phyloP scores from a whole-genome alignment of 257 asterid species.

The Solanum chilense region DNA sequence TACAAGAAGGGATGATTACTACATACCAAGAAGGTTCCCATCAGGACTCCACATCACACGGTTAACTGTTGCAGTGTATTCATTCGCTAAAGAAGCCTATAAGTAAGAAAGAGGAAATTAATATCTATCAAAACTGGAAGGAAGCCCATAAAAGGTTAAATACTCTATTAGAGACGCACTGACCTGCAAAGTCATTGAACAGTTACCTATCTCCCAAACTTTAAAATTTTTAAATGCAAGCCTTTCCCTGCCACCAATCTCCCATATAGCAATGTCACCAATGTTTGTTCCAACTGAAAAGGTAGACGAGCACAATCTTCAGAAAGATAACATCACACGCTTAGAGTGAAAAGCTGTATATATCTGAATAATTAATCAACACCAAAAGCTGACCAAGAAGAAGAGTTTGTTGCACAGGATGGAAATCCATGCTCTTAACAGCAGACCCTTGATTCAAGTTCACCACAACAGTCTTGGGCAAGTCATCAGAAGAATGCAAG shows the following conservation, averaged over 20 bases:
- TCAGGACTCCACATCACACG: conserved; percentile 64
- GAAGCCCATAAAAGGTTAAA: background rate
- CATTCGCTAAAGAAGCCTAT: conserved; percentile 48
- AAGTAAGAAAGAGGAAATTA: conserved; percentile 4
- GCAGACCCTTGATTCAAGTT: conserved; percentile 51
- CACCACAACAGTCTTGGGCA: conserved; percentile 45
- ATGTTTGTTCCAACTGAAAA: conserved; percentile 54
- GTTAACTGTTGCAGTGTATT: conserved; percentile 49
- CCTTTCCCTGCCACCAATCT: conserved; percentile 40
- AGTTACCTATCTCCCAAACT: conserved; percentile 47
- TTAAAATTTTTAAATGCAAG: conserved; percentile 30
- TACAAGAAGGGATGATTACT: background rate
- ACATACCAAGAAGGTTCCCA: conserved; percentile 44
- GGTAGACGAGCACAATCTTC: background rate
- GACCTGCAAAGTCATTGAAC: conserved; percentile 56
- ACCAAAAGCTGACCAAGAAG: conserved; percentile 46
- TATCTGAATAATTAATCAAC: background rate
- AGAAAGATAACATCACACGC: background rate
- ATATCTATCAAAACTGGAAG: background rate
- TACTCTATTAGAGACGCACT: background rate
- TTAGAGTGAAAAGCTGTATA: background rate
- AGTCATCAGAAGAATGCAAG: conserved; percentile 24
- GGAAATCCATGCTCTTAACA: conserved; percentile 67
- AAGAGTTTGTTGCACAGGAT: conserved; percentile 34
- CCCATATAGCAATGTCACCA: conserved; percentile 59